phyloP scores from a whole-genome alignment of 2,329 filamentous ascomycete species.

The Cadophora sp. region DNA sequence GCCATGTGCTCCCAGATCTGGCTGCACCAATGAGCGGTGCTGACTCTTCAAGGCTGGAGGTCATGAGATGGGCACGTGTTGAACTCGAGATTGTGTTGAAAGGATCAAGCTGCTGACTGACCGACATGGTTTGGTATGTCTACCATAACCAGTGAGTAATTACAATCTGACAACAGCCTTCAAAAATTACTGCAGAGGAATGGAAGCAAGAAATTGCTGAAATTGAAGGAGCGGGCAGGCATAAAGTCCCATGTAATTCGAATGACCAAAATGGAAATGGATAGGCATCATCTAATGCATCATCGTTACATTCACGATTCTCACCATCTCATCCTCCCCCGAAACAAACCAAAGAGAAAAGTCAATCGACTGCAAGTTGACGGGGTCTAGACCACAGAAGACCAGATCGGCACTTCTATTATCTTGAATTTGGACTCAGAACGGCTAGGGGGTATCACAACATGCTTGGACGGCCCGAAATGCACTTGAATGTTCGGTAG shows the following conservation, averaged over 20 bases:
- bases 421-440: neutral
- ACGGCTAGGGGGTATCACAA: neutral
- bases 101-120: neutral
- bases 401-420: constrained; percentile 4
- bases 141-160: neutral
- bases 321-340: too few species aligned
- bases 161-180: too few species aligned
- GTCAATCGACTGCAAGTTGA: neutral
- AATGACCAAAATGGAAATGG: too few species aligned
- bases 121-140: neutral
- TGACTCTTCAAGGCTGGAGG: neutral
- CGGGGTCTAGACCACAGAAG: constrained; percentile 6
- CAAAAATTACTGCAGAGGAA: too few species aligned
- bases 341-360: neutral
- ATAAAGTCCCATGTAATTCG: too few species aligned
- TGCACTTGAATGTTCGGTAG: constrained; percentile 1
- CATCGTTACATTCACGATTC: too few species aligned
- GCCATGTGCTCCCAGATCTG: constrained; percentile 4
- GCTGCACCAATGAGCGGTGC: constrained; percentile 4
- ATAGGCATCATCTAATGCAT: too few species aligned
- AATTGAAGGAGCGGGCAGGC: too few species aligned
- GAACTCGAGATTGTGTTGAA: neutral
- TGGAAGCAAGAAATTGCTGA: too few species aligned
- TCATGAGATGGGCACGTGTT: constrained; percentile 3
- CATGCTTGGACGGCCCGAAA: neutral